Conservation (phyloP, 2,329 filamentous ascomycete species). For the Chalara sp. region DNA sequence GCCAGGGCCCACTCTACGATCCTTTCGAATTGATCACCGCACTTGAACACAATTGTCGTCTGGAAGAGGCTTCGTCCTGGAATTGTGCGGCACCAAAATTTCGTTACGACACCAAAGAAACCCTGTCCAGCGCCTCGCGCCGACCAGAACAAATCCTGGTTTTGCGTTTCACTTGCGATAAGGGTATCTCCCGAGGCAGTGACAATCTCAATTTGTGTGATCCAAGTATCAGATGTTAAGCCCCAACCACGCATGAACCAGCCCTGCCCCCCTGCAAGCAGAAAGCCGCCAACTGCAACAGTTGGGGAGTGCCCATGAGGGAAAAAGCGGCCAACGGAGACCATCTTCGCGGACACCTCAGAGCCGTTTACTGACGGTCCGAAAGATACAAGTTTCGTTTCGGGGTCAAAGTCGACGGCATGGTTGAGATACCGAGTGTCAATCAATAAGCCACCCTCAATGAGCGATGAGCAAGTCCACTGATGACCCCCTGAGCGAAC, state of each 20-base stretch:
- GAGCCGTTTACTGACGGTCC: background rate
- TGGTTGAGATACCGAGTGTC: background rate
- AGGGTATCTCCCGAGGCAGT: background rate
- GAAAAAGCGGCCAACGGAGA: background rate
- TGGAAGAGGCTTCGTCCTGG: background rate
- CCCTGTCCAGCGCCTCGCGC: background rate
- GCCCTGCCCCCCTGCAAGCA: background rate
- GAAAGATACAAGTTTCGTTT: background rate
- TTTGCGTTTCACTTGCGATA: background rate
- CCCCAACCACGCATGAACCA: background rate
- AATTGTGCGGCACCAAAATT: background rate
- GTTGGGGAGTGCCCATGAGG: background rate
- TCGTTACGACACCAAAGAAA: background rate
- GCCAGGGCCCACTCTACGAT: background rate
- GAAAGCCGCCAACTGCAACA: background rate
- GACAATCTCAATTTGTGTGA: background rate
- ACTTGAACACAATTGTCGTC: background rate
- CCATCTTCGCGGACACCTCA: background rate
- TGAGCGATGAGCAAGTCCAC: background rate
- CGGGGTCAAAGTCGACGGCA: background rate
- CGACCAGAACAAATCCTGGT: background rate
- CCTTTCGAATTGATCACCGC: background rate
- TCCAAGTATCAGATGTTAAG: background rate
- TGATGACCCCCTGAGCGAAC: background rate
- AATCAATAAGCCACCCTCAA: background rate